Base-by-base conservation (phyloP, 148 eudicot genomes). In the Tetragonia tetragonoides region DNA sequence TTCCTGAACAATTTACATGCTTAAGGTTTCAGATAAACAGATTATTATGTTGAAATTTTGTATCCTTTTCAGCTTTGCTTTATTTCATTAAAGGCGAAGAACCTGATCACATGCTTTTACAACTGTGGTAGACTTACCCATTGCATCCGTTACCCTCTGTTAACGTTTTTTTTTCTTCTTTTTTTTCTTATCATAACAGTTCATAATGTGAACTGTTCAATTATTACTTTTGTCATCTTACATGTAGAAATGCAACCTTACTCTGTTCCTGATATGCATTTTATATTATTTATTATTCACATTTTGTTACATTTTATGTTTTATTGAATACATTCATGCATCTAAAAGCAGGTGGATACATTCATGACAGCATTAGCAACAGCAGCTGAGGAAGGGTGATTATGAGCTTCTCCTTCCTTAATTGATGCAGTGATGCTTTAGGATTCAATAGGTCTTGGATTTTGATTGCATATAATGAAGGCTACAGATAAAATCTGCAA, bases 361-460 rank as follows among this genome's bases (percentile, higher is more conserved):
- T 95, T 90, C 80, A 77, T 90, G 86, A 88, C 87, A 76, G 91
- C 93, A 75, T 79, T 91, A n/a, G 87, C 88, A 84, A 91, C 74
- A 14, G 40, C 89, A 49, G 88, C 86, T 18, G 99, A 93, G 79
- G 99, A 93, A 85, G 91, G 97, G 99, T 95, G 82, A 24, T 24
- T 46, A 47, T 54, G 67, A 65, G 60, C 17, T 78, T 54, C 42
- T 56, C 20, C 61, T 21, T 23, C 7, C 69, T 41, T 72, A 18
- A n/a, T n/a, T 47, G 28, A 44, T 67, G 77, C n/a, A 53, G 53
- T 34, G 40, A 28, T 28, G 70, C 41, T 18, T 39, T 54, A 54
- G 59, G 0, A 54, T 54, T 12, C 11, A n/a, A 8, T 60, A 8
- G 64, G 20, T 73, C 17, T 10, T 39, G n/a, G 10, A 42, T 12